These are phyloP conservation scores for Fusarium foetens DNA, from an alignment of 2,329 filamentous ascomycete genomes.

Conservation along the genomic window DNA sequence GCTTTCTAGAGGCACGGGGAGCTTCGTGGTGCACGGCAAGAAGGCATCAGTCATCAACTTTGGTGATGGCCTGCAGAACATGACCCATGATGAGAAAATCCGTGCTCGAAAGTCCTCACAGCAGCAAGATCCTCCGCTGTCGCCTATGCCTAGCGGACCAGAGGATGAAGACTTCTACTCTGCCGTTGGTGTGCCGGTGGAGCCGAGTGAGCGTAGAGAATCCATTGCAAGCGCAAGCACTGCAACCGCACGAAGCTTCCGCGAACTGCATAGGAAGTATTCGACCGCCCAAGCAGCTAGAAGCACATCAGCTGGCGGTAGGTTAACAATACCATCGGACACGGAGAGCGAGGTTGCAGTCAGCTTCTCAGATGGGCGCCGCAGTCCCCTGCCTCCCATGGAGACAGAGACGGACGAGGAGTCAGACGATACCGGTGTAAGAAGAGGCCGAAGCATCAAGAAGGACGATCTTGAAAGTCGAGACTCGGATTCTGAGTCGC, in stretches of 20 bases:
- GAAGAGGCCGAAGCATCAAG: constrained; percentile 38
- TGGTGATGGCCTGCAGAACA: constrained; percentile 85
- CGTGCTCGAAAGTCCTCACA: constrained; percentile 68
- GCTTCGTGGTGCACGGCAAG: constrained; percentile 97
- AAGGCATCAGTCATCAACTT: constrained; percentile 98
- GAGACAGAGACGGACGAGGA: constrained; percentile 54
- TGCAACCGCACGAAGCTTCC: constrained; percentile 72
- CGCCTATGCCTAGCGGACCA: constrained; percentile 49
- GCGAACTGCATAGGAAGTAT: constrained; percentile 69
- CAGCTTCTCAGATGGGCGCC: constrained; percentile 68
- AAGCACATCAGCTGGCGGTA: constrained; percentile 53
- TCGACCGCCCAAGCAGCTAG: constrained; percentile 62
- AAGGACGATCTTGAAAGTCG: constrained; percentile 44
- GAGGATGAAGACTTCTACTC: constrained; percentile 64
- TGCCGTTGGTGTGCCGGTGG: constrained; percentile 57
- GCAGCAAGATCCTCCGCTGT: constrained; percentile 52
- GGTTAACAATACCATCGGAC: constrained; percentile 62
- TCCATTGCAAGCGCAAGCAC: constrained; percentile 74
- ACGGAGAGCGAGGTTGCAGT: constrained; percentile 69
- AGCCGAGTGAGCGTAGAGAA: constrained; percentile 63
- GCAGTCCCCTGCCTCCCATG: constrained; percentile 65
- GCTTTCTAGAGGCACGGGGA: constrained; percentile 81
- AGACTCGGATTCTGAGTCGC: constrained; percentile 46
- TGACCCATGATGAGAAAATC: constrained; percentile 78
- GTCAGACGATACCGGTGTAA: constrained; percentile 22